Base-by-base conservation (phyloP, 331 rosid genomes). In the Quercus lobata region DNA sequence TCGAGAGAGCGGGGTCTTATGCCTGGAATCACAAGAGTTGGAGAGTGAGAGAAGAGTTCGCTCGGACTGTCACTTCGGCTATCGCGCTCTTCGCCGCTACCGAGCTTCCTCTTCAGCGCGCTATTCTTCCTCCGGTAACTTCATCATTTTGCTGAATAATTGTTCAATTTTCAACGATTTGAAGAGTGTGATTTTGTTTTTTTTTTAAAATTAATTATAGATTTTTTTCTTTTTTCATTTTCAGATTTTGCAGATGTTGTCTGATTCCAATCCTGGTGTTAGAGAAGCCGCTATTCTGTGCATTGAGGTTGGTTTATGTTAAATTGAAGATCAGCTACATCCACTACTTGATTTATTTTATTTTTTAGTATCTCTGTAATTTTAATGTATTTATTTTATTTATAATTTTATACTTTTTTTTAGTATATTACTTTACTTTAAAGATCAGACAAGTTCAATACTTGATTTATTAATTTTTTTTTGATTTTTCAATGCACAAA, bases 21-120 rank as follows among this genome's bases (percentile, higher is more conserved):
- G 99, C 98, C 19, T 96, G 99, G 99, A 73, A 86, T 11, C 99
- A 96, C 84, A 96, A 76, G 86, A 96, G 99, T 83, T 96, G 99
- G 99, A 93, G 98, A 85, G 97, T 93, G 22, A 83, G 99, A 74
- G 99, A 93, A 88, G 99, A 96, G 88, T 96, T 96, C 79, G 91
- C 94, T 6, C 90, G 99, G 53, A 96, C 99, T 4, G 99, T 96
- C 65, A 93, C 98, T 7, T 88, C 98, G 49, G 98, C 98, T 65
- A 93, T 93, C 77, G 88, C 90, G 62, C 93, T 96, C 77, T 96
- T 96, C 86, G 86, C 99, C 22, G 79, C 99, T 53, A 92, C 99
- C 0, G 99, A 96, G 87, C 99, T 96, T 77, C 91, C 98, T 17
- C 98, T 96, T 83, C 99, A 93, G 81, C 92, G 99, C 35, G 91